These are phyloP conservation scores for Microbotryum lychnidis-dioicae DNA, from an alignment of 1,284 basidiomycete species.

Conservation along the genomic window DNA sequence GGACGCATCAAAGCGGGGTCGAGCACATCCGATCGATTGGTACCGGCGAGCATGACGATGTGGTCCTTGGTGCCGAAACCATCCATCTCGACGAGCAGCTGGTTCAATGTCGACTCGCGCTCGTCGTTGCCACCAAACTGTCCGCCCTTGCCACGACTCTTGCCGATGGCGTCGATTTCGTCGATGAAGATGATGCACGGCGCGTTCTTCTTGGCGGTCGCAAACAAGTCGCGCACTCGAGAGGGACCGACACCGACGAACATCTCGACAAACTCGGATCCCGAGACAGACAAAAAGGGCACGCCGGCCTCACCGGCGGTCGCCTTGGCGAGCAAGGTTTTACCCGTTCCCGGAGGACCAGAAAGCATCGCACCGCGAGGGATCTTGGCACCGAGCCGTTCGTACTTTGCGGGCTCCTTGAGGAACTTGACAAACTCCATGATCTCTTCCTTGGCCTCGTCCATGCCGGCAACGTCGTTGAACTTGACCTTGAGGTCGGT, in stretches of 20 bases:
- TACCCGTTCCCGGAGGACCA: conserved; percentile 96
- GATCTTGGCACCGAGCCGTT: conserved; percentile 95
- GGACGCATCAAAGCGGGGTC: conserved; percentile 92
- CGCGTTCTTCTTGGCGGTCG: conserved; percentile 93
- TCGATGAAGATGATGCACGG: conserved; percentile 99
- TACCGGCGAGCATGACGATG: conserved; percentile 92
- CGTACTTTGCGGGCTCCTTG: conserved; percentile 90
- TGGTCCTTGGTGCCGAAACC: conserved; percentile 94
- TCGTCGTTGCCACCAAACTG: conserved; percentile 91
- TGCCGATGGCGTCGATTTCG: conserved; percentile 98
- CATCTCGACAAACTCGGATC: conserved; percentile 99
- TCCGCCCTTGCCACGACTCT: conserved; percentile 81
- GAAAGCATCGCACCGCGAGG: conserved; percentile 96
- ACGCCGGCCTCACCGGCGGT: conserved; percentile 96
- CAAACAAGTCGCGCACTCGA: conserved; percentile 93
- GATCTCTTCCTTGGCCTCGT: conserved; percentile 99
- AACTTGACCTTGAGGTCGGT: conserved; percentile 90
- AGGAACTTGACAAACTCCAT: conserved; percentile 99
- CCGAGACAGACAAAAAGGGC: conserved; percentile 95
- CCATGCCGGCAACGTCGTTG: conserved; percentile 96
- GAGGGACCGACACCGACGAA: conserved; percentile 99
- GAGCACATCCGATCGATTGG: conserved; percentile 92
- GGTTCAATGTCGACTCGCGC: conserved; percentile 94
- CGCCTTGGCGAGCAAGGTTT: conserved; percentile 95
- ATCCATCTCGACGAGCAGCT: conserved; percentile 98